Evolutionary conservation across 2,329 filamentous ascomycete genomes (phyloP).

Genomic region (Chaetomiaceae sp.): DNA sequence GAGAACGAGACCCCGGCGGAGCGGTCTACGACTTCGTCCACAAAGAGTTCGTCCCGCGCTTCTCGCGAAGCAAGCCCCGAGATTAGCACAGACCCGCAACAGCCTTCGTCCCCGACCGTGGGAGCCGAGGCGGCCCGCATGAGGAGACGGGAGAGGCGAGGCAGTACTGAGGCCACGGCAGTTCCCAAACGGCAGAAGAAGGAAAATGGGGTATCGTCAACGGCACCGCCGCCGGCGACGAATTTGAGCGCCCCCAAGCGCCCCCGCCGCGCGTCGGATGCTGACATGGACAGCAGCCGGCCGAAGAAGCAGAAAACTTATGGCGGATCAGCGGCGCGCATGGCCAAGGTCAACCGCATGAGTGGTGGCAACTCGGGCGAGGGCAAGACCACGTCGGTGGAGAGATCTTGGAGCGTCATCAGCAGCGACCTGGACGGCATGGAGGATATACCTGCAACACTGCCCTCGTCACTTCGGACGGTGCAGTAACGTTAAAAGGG

Average conservation of each 20-base stretch:
- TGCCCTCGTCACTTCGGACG: slow-evolving; percentile 7
- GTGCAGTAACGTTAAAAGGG: not conserved
- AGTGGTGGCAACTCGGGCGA: not conserved
- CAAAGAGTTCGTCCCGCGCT: no score
- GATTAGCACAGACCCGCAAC: not conserved
- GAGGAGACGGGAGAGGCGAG: slow-evolving; percentile 2
- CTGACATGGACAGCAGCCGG: not conserved
- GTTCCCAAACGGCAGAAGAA: not conserved
- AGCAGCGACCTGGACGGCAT: slow-evolving; percentile 37
- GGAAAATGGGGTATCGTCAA: not conserved
- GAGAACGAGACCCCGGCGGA: no score
- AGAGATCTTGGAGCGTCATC: slow-evolving; percentile 9
- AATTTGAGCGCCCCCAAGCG: slow-evolving; percentile 1
- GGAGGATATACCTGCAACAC: slow-evolving; percentile 36
- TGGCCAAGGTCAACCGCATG: not conserved
- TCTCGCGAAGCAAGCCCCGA: not conserved
- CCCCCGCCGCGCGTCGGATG: not conserved
- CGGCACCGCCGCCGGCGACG: not conserved
- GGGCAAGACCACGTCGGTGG: not conserved
- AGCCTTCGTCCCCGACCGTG: slow-evolving; percentile 6
- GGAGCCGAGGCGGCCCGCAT: slow-evolving; percentile 7
- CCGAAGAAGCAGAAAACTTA: slow-evolving; percentile 4
- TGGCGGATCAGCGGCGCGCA: not conserved
- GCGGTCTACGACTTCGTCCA: no score
- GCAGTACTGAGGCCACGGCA: not conserved